These are phyloP conservation scores for Populus ilicifolia DNA, from an alignment of 345 rosid genomes.

Conservation along the genomic window DNA sequence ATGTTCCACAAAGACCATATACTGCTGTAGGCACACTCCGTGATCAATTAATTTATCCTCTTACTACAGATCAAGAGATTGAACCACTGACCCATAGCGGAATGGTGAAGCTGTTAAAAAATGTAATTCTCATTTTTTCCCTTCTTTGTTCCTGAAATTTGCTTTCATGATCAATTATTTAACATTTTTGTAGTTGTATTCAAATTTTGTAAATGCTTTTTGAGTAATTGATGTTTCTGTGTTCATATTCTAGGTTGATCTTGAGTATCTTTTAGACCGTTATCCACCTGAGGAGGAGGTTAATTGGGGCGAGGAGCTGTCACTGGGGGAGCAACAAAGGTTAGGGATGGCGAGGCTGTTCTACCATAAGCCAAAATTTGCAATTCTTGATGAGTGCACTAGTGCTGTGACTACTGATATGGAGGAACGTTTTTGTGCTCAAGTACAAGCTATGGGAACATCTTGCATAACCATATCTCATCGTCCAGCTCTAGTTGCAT, in stretches of 20 bases:
- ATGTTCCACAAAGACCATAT: slow-evolving; percentile 97
- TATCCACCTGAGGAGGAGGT: slow-evolving; percentile 84
- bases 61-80: slow-evolving; percentile 65
- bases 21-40: slow-evolving; percentile 97
- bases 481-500: slow-evolving; percentile 96
- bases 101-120: slow-evolving; percentile 85
- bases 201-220: background rate
- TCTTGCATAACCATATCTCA: slow-evolving; percentile 99
- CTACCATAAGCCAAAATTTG: slow-evolving; percentile 98
- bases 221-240: background rate
- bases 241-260: slow-evolving; percentile 66
- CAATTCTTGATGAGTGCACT: slow-evolving; percentile 99
- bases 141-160: background rate
- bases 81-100: slow-evolving; percentile 64
- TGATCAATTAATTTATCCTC: slow-evolving; percentile 98
- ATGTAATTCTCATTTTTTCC: slow-evolving; percentile 46
- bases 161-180: background rate
- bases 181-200: background rate
- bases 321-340: slow-evolving; percentile 98
- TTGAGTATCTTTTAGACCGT: slow-evolving; percentile 86
- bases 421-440: slow-evolving; percentile 97
- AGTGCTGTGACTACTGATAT: slow-evolving; percentile 99
- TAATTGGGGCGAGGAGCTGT: slow-evolving; percentile 96
- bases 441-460: slow-evolving; percentile 98
- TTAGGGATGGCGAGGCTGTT: slow-evolving; percentile 98